Evolutionary conservation across 129 eudicot species (phyloP), one percentile per base, ranked within the genome.

Genomic region (Centrapalus pauciflorus): DNA sequence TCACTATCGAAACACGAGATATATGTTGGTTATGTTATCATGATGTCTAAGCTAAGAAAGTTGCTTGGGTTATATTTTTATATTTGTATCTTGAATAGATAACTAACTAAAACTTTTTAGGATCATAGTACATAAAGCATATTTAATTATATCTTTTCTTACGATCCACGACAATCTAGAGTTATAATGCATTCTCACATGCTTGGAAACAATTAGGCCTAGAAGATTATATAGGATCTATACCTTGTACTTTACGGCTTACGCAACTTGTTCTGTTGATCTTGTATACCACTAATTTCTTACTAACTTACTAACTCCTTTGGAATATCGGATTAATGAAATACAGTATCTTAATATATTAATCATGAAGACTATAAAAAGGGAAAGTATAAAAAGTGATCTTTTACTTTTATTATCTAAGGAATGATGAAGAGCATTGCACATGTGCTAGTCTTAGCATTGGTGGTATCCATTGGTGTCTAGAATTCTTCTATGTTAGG

Each of bases 351-450:
- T 23, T 69, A 52, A 33, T 54, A 48, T 33, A 27, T 43, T 26
- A 16, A 61, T 52, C 34, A 69, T n/a, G n/a, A n/a, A 55, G 14
- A 38, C 54, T 28, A 69, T 40, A 33, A 69, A 54, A 20, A 43
- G 61, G 28, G 41, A 33, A 75, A 35, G 58, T 48, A 37, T 64
- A 56, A 52, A 20, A 70, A 58, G 34, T 41, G 51, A 21, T 11
- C 13, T 20, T 26, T 11, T 55, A 62, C 63, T 70, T n/a, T 71
- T 71, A 54, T 56, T 77, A 70, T 26, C 61, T 11, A 29, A 59
- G 16, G 61, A 67, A 79, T 79, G 71, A 79, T 79, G 76, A 79
- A 51, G 67, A 7, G 67, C 76, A 61, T 76, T 72, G 70, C 5
- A 57, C 40, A 21, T 38, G 63, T 52, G 20, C 27, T 72, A 60